Conservation (phyloP, 306 rosid species). For the Canavalia gladiata region DNA sequence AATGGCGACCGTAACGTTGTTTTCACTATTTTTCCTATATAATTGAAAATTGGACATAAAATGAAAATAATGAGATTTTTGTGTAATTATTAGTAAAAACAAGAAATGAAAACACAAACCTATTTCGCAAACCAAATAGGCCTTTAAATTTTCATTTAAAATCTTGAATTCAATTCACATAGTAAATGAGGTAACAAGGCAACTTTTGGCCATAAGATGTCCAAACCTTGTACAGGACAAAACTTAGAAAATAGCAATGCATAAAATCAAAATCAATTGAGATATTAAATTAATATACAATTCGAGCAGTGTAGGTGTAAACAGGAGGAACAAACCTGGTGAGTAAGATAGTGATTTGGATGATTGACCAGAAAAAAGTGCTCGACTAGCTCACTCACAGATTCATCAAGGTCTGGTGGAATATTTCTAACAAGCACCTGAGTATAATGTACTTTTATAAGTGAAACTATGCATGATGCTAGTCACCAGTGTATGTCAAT, state of each 20-base stretch:
- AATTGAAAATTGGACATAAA: background rate
- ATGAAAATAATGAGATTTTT: background rate
- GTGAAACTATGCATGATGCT: slow-evolving; percentile 31
- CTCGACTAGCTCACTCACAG: slow-evolving; percentile 85
- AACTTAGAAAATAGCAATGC: background rate
- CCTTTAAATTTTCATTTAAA: background rate
- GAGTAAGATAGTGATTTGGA: slow-evolving; percentile 83
- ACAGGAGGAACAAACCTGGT: slow-evolving; percentile 69
- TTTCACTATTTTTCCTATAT: background rate
- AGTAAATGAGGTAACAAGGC: background rate
- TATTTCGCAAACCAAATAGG: background rate
- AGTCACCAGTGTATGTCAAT: slow-evolving; percentile 8
- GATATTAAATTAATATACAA: slow-evolving; percentile 2
- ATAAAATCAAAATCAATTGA: slow-evolving; percentile 23
- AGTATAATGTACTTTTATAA: slow-evolving; percentile 32
- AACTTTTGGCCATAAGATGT: slow-evolving; percentile 18
- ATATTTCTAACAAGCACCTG: slow-evolving; percentile 85
- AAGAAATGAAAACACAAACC: background rate
- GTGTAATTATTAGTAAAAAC: slow-evolving; percentile 1
- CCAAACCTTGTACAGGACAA: slow-evolving; percentile 8
- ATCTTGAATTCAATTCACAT: slow-evolving; percentile 8
- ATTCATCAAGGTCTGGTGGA: slow-evolving; percentile 84
- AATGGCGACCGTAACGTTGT: background rate
- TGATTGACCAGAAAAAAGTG: slow-evolving; percentile 92
- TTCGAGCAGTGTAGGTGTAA: background rate